Evolutionary conservation across 345 rosid genomes (phyloP).

Genomic region (Acer yangbiense): DNA sequence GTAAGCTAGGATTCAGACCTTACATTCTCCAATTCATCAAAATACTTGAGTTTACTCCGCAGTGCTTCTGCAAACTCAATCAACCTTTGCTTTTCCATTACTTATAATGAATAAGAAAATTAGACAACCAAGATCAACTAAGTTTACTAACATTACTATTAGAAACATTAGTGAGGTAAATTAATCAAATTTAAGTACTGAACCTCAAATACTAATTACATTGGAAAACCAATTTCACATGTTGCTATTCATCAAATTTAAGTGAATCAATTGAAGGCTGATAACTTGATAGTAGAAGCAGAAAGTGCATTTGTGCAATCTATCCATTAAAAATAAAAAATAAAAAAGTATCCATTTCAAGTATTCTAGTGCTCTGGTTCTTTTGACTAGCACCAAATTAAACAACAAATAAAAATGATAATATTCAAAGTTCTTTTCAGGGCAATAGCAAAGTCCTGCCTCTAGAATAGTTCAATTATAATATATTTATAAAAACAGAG

Average conservation of each 20-base stretch:
- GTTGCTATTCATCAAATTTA: background rate
- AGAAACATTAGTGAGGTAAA: background rate
- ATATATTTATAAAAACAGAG: no score
- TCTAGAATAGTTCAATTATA: no score
- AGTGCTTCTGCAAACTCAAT: constrained; percentile 86
- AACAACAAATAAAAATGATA: no score
- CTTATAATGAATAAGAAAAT: constrained; percentile 41
- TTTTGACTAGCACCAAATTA: no score
- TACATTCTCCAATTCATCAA: constrained; percentile 99
- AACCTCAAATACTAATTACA: background rate
- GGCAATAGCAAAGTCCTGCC: no score
- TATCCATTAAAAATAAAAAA: no score
- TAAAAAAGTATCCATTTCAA: no score
- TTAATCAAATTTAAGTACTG: background rate
- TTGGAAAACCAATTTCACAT: constrained; percentile 10
- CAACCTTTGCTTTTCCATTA: constrained; percentile 85
- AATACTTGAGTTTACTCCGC: constrained; percentile 88
- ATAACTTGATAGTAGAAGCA: no score
- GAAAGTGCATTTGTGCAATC: no score
- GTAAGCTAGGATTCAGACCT: constrained; percentile 61
- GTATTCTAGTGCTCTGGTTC: no score
- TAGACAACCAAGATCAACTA: constrained; percentile 16
- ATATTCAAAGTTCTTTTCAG: no score
- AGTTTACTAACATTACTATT: background rate
- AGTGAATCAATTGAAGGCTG: no score